phyloP scores from a whole-genome alignment of 441 rosid species.

The Pelargonium cotyledonis region DNA sequence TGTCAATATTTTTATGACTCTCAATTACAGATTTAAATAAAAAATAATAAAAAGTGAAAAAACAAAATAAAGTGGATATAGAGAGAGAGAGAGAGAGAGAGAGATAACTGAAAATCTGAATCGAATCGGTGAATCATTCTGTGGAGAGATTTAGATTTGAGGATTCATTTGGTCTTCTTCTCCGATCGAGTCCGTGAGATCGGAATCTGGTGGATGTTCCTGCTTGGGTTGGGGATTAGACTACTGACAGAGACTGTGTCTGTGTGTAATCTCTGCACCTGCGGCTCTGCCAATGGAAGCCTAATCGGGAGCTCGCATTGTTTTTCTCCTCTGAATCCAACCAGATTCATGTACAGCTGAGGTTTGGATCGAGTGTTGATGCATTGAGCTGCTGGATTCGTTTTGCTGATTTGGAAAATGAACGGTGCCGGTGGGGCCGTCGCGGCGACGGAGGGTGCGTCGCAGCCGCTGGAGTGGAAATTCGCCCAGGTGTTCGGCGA shows the following conservation, averaged over 20 bases:
- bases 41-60: constrained; percentile 7
- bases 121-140: neutral
- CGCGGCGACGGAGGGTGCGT: constrained; percentile 26
- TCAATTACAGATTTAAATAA: too few relatives aligned
- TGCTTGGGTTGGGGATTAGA: too few relatives aligned
- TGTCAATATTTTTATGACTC: too few relatives aligned
- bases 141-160: neutral
- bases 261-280: too few relatives aligned
- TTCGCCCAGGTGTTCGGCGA: constrained; percentile 74
- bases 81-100: constrained; percentile 14
- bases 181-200: neutral
- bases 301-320: neutral
- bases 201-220: neutral
- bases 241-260: too few relatives aligned
- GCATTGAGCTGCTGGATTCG: neutral
- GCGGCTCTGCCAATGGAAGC: neutral
- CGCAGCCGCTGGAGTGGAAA: constrained; percentile 58
- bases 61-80: neutral
- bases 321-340: neutral
- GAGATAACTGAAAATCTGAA: constrained; percentile 8
- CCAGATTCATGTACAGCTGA: constrained; percentile 12
- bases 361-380: neutral
- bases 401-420: constrained; percentile 27
- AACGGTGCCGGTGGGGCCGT: constrained; percentile 47
- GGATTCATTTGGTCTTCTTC: neutral